A percentile compares a stretch with the other conserved stretches of the same genome.
phyloP scores from a whole-genome alignment of 768 basidiomycete genomes.

The Dendrothele bispora region DNA sequence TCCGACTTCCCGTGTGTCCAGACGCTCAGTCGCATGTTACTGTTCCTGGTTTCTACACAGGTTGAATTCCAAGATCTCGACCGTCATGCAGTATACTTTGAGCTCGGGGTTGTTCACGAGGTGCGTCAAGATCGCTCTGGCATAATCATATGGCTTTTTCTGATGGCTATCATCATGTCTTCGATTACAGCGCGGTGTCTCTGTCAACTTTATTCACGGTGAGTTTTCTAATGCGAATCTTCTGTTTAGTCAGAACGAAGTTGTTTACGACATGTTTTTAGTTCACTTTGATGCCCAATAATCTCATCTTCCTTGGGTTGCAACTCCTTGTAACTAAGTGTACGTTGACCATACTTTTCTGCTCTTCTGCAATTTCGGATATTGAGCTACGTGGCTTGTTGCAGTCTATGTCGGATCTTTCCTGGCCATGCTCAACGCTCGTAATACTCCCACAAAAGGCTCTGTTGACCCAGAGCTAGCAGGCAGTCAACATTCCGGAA shows the following conservation, averaged over 20 bases:
- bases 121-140: slow-evolving; percentile 22
- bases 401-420: slow-evolving; percentile 51
- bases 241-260: background rate
- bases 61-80: slow-evolving; percentile 34
- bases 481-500: background rate
- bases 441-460: no score
- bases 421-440: slow-evolving; percentile 39
- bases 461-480: slow-evolving; percentile 21
- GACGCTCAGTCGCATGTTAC: background rate
- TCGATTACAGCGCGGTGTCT: slow-evolving; percentile 39
- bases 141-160: background rate
- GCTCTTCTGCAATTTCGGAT: background rate
- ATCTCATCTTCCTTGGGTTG: slow-evolving; percentile 41
- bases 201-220: slow-evolving; percentile 43
- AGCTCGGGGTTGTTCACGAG: slow-evolving; percentile 39
- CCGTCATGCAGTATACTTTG: slow-evolving; percentile 36
- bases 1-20: background rate
- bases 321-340: slow-evolving; percentile 45
- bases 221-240: slow-evolving; percentile 10
- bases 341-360: slow-evolving; percentile 18
- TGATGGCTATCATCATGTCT: slow-evolving; percentile 14
- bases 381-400: background rate
- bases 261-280: slow-evolving; percentile 10
- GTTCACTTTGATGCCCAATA: slow-evolving; percentile 44
- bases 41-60: slow-evolving; percentile 10